A percentile compares a stretch with the other conserved stretches of the same genome.
phyloP scores from a whole-genome alignment of 2,329 filamentous ascomycete genomes.

The Penicillium rolfsii region DNA sequence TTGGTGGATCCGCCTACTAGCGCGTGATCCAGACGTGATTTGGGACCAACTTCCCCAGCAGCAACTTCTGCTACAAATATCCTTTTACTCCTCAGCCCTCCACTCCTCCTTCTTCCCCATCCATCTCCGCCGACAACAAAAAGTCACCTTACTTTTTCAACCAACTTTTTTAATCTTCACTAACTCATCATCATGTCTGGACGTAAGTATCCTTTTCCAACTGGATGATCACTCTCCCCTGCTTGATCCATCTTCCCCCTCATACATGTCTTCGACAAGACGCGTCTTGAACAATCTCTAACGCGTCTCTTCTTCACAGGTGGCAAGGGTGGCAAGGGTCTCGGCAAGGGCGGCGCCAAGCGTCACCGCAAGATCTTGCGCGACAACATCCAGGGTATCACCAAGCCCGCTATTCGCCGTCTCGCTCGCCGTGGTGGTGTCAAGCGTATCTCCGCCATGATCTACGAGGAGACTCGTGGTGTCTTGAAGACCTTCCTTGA shows the following conservation, averaged over 20 bases:
- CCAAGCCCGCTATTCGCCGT: conserved; percentile 97
- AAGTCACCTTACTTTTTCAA: conserved; percentile 30
- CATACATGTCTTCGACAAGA: conserved; percentile 14
- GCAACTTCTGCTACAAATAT: conserved; percentile 46
- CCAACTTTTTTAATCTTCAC: conserved; percentile 28
- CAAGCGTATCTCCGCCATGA: conserved; percentile 99
- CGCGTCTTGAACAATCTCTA: conserved; percentile 40
- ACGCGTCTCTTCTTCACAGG: conserved; percentile 60
- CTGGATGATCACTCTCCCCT: not conserved
- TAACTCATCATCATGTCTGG: conserved; percentile 59
- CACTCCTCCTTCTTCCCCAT: conserved; percentile 32
- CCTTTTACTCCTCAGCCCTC: conserved; percentile 31
- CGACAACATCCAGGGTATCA: conserved; percentile 99
- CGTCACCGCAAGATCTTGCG: conserved; percentile 98
- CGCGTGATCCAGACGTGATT: conserved; percentile 42
- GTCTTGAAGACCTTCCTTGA: conserved; percentile 84
- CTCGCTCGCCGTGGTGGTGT: conserved; percentile 98
- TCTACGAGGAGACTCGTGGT: conserved; percentile 82
- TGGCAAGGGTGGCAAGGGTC: conserved; percentile 95
- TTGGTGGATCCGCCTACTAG: conserved; percentile 41
- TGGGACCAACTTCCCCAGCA: conserved; percentile 28
- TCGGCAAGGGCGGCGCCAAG: conserved; percentile 98
- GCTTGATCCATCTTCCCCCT: not conserved
- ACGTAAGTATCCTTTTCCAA: conserved; percentile 51
- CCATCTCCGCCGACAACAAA: conserved; percentile 26